phyloP scores from a whole-genome alignment of 305 asterid species.

The Plantago coronopus region DNA sequence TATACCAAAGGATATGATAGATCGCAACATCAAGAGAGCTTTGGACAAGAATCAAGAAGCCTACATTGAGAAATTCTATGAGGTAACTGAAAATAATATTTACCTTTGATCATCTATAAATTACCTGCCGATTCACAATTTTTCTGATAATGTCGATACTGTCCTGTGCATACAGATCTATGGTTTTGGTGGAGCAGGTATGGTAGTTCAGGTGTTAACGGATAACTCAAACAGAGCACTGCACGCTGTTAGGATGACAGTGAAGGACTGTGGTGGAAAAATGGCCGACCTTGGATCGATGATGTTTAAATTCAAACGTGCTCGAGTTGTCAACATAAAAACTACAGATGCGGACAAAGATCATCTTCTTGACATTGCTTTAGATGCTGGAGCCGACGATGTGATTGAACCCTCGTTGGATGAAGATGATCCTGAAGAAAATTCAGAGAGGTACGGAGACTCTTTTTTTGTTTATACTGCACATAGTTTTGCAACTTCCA shows the following conservation, averaged over 20 bases:
- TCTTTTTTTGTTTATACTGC: neutral
- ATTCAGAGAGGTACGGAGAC: constrained; percentile 49
- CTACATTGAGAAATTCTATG: constrained; percentile 75
- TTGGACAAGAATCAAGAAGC: constrained; percentile 88
- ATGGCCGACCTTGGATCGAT: constrained; percentile 94
- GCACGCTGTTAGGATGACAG: constrained; percentile 61
- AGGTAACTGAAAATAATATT: constrained; percentile 39
- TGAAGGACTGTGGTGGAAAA: constrained; percentile 79
- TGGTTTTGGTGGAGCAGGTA: constrained; percentile 93
- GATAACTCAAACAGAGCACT: constrained; percentile 80
- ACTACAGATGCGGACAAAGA: constrained; percentile 61
- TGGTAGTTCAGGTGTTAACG: constrained; percentile 72
- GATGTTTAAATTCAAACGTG: constrained; percentile 75
- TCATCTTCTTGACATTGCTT: constrained; percentile 66
- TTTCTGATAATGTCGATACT: neutral
- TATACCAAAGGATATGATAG: constrained; percentile 78
- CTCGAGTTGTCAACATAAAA: constrained; percentile 68
- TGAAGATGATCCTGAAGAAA: constrained; percentile 61
- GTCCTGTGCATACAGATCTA: constrained; percentile 47
- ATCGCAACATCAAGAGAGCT: constrained; percentile 83
- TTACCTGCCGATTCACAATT: constrained; percentile 5
- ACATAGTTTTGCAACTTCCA: neutral
- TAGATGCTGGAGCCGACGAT: constrained; percentile 90
- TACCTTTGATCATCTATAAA: constrained; percentile 4
- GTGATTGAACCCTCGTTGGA: constrained; percentile 64